Percentiles rank a stretch among this genome's conserved stretches.
phyloP scores from a whole-genome alignment of 2,329 filamentous ascomycete species.

The Epichloe typhina region DNA sequence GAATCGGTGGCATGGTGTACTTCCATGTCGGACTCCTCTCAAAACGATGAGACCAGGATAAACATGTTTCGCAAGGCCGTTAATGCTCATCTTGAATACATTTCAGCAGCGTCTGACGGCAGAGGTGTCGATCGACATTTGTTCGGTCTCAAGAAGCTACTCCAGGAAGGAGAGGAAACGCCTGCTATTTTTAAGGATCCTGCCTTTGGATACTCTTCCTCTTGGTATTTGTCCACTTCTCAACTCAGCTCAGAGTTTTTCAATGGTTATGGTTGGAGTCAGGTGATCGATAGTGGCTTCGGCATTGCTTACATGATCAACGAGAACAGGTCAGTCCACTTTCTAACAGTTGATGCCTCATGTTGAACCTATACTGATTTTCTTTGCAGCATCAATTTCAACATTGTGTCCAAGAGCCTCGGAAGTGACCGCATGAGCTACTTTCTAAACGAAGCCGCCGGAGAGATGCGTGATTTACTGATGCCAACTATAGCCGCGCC shows the following conservation, averaged over 20 bases:
- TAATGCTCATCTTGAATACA: conserved; percentile 78
- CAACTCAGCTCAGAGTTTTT: conserved; percentile 96
- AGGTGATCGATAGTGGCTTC: conserved; percentile 91
- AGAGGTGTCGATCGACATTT: conserved; percentile 92
- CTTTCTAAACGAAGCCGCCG: conserved; percentile 87
- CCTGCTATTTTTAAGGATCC: conserved; percentile 81
- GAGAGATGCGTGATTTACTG: conserved; percentile 78
- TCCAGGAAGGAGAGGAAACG: conserved; percentile 66
- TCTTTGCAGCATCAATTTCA: conserved; percentile 76
- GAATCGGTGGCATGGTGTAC: conserved; percentile 84
- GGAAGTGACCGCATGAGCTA: conserved; percentile 89
- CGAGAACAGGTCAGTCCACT: conserved; percentile 63
- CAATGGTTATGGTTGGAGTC: conserved; percentile 97
- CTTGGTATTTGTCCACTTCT: conserved; percentile 79
- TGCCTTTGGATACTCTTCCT: conserved; percentile 67
- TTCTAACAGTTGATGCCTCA: no score
- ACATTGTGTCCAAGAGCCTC: conserved; percentile 86
- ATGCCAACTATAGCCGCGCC: conserved; percentile 63
- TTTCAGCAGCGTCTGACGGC: conserved; percentile 75
- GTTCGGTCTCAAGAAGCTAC: conserved; percentile 89
- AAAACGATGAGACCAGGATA: conserved; percentile 51
- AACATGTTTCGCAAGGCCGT: conserved; percentile 73
- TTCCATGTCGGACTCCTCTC: conserved; percentile 60
- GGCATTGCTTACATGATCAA: conserved; percentile 99
- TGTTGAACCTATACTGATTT: conserved; percentile 2